phyloP scores from a whole-genome alignment of 768 basidiomycete species.

The Lactarius hatsudake region DNA sequence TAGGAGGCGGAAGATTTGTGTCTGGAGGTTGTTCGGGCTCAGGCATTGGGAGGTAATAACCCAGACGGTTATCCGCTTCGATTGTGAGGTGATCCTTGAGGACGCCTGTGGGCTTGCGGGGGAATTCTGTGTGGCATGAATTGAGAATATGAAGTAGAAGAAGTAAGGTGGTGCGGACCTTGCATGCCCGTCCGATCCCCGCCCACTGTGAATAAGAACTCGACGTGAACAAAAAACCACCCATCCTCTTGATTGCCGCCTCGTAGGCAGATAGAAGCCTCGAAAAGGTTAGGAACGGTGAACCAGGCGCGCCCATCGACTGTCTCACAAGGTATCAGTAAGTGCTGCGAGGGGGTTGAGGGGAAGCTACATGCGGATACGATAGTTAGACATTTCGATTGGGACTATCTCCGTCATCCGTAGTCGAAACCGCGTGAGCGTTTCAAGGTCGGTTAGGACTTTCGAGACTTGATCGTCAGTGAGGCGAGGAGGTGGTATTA shows the following conservation, averaged over 20 bases:
- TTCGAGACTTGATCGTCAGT: constrained; percentile 63
- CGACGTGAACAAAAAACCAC: constrained; percentile 83
- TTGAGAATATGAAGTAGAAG: background rate
- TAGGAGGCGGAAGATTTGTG: constrained; percentile 39
- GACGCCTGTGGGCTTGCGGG: constrained; percentile 58
- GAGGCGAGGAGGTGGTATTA: constrained; percentile 63
- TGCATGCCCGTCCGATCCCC: constrained; percentile 72
- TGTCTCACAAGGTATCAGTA: constrained; percentile 31
- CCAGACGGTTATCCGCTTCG: constrained; percentile 68
- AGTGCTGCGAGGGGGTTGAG: constrained; percentile 27
- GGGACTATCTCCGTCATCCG: constrained; percentile 79
- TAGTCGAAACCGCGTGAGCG: constrained; percentile 74
- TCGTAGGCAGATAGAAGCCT: constrained; percentile 67
- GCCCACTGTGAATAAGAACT: constrained; percentile 69
- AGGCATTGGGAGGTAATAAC: constrained; percentile 55
- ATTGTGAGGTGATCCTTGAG: constrained; percentile 67
- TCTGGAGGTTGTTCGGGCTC: constrained; percentile 32
- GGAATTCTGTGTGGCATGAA: constrained; percentile 55
- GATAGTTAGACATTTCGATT: constrained; percentile 71
- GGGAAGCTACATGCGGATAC: constrained; percentile 49
- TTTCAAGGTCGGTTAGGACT: constrained; percentile 70
- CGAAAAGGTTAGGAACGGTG: constrained; percentile 67
- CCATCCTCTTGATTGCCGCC: constrained; percentile 68
- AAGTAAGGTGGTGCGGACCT: constrained; percentile 42
- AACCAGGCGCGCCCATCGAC: constrained; percentile 81